Conservation (phyloP, 2,329 filamentous ascomycete species). For the Biscogniauxia marginata region DNA sequence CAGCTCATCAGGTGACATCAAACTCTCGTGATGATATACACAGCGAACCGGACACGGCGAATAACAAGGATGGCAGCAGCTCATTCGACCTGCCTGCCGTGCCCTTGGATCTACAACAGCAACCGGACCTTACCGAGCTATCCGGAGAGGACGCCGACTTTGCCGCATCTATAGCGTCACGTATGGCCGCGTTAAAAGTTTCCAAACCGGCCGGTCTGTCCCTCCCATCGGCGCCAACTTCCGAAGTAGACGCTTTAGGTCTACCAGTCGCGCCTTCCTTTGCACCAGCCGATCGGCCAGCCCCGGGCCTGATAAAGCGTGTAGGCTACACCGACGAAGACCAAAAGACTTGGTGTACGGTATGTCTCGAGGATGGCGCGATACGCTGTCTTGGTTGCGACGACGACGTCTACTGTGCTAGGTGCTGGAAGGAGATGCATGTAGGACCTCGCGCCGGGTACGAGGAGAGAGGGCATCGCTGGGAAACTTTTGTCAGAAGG, state of each 20-base stretch:
- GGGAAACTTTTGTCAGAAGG: slow-evolving; percentile 53
- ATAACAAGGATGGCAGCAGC: slow-evolving; percentile 6
- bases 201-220: slow-evolving; percentile 19
- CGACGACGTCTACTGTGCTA: slow-evolving; percentile 68
- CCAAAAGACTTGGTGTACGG: slow-evolving; percentile 74
- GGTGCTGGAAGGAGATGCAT: slow-evolving; percentile 83
- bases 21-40: background rate
- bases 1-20: slow-evolving; percentile 3
- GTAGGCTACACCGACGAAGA: slow-evolving; percentile 65
- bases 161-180: slow-evolving; percentile 48
- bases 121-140: slow-evolving; percentile 20
- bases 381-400: slow-evolving; percentile 72
- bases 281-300: slow-evolving; percentile 42
- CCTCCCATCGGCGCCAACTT: slow-evolving; percentile 29
- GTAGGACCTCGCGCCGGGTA: slow-evolving; percentile 65
- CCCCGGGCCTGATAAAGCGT: slow-evolving; percentile 38
- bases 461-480: slow-evolving; percentile 69
- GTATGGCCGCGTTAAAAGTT: slow-evolving; percentile 51
- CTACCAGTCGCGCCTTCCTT: slow-evolving; percentile 52
- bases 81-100: slow-evolving; percentile 46
- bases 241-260: slow-evolving; percentile 36
- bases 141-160: slow-evolving; percentile 34
- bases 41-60: background rate
- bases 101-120: slow-evolving; percentile 42
- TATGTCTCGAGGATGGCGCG: slow-evolving; percentile 77